Base-by-base conservation (phyloP, 2,329 filamentous ascomycete species). In the Aspergillus aculeatinus region DNA sequence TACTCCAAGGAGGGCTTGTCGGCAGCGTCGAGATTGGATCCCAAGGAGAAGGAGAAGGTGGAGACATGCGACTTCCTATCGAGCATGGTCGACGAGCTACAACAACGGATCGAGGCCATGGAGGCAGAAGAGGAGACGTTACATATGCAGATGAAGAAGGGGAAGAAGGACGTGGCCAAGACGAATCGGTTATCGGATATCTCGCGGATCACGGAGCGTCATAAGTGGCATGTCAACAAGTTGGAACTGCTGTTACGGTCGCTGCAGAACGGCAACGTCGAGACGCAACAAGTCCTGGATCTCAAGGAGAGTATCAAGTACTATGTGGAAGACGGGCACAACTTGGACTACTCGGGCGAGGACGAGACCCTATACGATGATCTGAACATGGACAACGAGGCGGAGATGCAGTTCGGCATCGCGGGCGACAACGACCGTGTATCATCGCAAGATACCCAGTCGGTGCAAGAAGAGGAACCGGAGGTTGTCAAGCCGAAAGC, bases 1-100 rank as follows among this genome's bases (percentile, higher is more conserved):
- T 99, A 96, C 80, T 98, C 95, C 63, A 98, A 99, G 82, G 95
- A 98, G 79, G 95, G 95, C 49, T 81, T 99, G 66, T 95, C 91
- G 65, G 91, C 94, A 55, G 92, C 92, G 27, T 89, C 92, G 54
- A 96, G 96, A 78, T 85, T 98, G 65, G 95, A 99, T 79, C 95
- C 95, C n/a, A 96, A 93, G 75, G 95, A 98, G 77, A 92, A 96
- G 76, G 94, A 96, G 75, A 96, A 96, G 79, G 83, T 90, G 63
- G 94, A 98, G 70, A 85, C 90, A 31, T 87, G 89, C 79, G 89
- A 96, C 59, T 98, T 98, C 78, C 81, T 99, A 50, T 88, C 87
- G 63, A 85, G 81, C 60, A 92, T 91, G 86, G 92, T 98, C 57
- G 93, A 97, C 72, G 91, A 96, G 74, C 86, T 99, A 60, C 92